phyloP scores from a whole-genome alignment of 495 filamentous ascomycete genomes.

The Penicillium paxilli region DNA sequence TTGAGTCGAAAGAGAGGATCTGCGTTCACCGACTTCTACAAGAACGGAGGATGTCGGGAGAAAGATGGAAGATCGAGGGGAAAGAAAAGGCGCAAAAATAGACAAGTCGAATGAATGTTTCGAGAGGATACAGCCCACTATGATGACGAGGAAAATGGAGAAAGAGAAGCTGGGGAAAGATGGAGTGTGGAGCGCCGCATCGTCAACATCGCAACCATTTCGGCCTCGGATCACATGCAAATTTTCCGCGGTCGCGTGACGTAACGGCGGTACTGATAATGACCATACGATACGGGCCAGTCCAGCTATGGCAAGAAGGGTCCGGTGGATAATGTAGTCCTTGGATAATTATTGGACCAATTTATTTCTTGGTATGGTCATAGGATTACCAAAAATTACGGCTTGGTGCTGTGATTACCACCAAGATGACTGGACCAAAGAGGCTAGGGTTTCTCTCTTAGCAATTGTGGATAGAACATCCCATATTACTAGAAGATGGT shows the following conservation, averaged over 20 bases:
- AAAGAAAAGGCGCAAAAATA: not conserved
- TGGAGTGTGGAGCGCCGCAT: slow-evolving; percentile 15
- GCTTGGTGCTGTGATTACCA: no score
- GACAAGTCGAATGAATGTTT: not conserved
- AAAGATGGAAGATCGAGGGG: not conserved
- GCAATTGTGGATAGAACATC: no score
- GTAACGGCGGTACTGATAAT: slow-evolving; percentile 42
- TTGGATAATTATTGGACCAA: not conserved
- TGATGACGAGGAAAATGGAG: slow-evolving; percentile 2
- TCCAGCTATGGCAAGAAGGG: not conserved
- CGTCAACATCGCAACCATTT: not conserved
- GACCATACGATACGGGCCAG: slow-evolving; percentile 14
- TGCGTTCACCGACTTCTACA: not conserved
- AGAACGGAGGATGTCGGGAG: not conserved
- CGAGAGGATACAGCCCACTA: not conserved
- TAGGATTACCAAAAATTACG: no score
- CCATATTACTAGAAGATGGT: no score
- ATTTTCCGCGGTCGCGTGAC: slow-evolving; percentile 40
- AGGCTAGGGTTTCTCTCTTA: no score
- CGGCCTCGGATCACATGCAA: slow-evolving; percentile 41
- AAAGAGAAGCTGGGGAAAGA: slow-evolving; percentile 28
- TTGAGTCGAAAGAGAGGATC: slow-evolving; percentile 1
- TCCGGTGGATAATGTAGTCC: not conserved
- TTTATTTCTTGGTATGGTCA: not conserved
- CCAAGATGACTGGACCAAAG: no score